Conservation (phyloP, 306 rosid genomes). For the Argentina anserina region DNA sequence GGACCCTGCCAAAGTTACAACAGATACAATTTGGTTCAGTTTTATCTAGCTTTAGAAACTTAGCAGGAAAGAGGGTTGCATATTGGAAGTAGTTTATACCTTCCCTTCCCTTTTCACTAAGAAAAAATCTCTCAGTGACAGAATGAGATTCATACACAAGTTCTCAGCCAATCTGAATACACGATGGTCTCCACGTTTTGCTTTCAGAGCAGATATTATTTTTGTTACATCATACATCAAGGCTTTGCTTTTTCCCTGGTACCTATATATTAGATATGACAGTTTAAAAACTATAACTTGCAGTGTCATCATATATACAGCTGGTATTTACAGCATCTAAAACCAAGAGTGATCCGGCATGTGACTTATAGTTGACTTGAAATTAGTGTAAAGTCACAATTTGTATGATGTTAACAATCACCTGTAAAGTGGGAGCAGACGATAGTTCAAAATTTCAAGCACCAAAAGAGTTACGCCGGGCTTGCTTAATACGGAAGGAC, state of each 20-base stretch:
- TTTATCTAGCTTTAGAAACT: slow-evolving; percentile 13
- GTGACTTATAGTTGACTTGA: neutral
- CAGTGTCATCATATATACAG: slow-evolving; percentile 13
- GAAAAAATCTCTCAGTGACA: slow-evolving; percentile 91
- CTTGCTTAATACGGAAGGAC: slow-evolving; percentile 78
- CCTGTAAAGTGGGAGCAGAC: slow-evolving; percentile 97
- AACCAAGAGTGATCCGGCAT: slow-evolving; percentile 10
- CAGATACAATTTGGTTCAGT: slow-evolving; percentile 7
- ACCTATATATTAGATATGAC: slow-evolving; percentile 48
- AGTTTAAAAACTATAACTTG: slow-evolving; percentile 17
- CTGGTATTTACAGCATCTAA: slow-evolving; percentile 10
- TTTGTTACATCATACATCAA: slow-evolving; percentile 97
- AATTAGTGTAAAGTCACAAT: slow-evolving; percentile 7
- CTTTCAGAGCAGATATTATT: slow-evolving; percentile 79
- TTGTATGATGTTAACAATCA: slow-evolving; percentile 29
- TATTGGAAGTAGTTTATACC: slow-evolving; percentile 49
- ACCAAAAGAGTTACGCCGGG: slow-evolving; percentile 90
- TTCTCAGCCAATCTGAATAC: slow-evolving; percentile 94
- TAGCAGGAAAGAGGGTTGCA: slow-evolving; percentile 13
- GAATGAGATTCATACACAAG: slow-evolving; percentile 89
- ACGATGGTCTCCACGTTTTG: slow-evolving; percentile 92
- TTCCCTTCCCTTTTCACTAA: slow-evolving; percentile 92
- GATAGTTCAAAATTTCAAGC: slow-evolving; percentile 95
- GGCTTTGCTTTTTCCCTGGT: slow-evolving; percentile 89
- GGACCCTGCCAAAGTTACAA: slow-evolving; percentile 69